Evolutionary conservation across 345 rosid species (phyloP), one percentile per base, ranked within the genome.

Genomic region (Passiflora organensis): DNA sequence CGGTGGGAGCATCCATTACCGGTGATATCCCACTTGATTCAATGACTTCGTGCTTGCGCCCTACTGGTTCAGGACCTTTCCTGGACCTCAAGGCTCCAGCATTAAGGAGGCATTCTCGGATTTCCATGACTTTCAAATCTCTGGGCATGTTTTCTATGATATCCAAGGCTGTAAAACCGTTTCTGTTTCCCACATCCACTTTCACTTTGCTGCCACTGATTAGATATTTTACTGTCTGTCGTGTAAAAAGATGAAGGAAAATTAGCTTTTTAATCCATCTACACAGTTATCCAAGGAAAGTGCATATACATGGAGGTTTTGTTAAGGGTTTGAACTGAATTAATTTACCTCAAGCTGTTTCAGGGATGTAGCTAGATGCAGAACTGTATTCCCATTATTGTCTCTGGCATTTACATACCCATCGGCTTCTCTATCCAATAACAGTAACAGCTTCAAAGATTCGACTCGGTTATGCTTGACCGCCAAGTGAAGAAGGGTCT

Each of bases 291-390:
- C 34, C 8, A 3, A 28, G 8, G 8, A 3, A 28, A 8, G 8
- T 28, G 34, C 8, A 3, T 8, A 3, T 3, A 28, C 8, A 28
- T 28, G 34, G 3, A 28, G 5, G 8, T 28, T 2, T 28, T 28
- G 8, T 3, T 28, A 28, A 28, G 34, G 34, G 34, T 2, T 28
- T 3, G 34, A 49, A 25, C 10, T 10, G 2, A 28, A 1, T 47
- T 51, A 17, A 51, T 18, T n/a, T 51, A 53, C 56, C 56, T 53
- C 20, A 2, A 36, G 5, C 10, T 52, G 38, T 34, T 52, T 52
- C 13, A 17, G 16, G 38, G 43, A 18, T 10, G 21, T 5, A 11
- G 56, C 56, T n/a, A 52, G 6, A 17, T 52, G 56, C 15, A 52
- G 16, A 4, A 52, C 42, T 10, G 56, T 52, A 8, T 32, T 52